Evolutionary conservation across 495 filamentous ascomycete genomes (phyloP), one percentile per base, ranked within the genome.

Genomic region (Podospora conica): DNA sequence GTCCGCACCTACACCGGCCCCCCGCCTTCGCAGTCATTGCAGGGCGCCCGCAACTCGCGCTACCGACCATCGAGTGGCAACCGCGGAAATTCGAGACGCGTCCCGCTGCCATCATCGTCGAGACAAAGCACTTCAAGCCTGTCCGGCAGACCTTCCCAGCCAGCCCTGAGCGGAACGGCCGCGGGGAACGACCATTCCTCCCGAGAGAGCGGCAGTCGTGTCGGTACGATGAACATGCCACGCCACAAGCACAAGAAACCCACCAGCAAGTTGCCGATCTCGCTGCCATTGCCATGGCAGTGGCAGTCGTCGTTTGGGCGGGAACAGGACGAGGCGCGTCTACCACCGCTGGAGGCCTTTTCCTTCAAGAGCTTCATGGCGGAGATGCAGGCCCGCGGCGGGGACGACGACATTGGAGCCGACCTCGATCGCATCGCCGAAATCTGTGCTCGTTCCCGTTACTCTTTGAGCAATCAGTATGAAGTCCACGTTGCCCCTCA

Each of bases 401-500:
- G 62, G 27, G 67, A 75, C 27, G 66, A 70, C 23, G 75, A 78
- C 24, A 79, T 83, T 55, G 65, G 71, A 21, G 75, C 79, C 7
- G 84, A 85, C 64, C 71, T 86, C 60, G 84, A 86, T 61, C 78
- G 83, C 9, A 86, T 86, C 64, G 84, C 84, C 7, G 84, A 86
- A 67, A 85, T 86, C 20, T 86, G 83, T 69, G 84, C 83, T 12
- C 76, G 81, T 20, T 83, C 81, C 10, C 78, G 79, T 53, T 85
- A 84, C 70, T 83, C 80, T 56, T 70, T 85, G 29, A 84, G 81
- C 69, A 85, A 85, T 69, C 83, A 86, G 63, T 86, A 86, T 65
- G 83, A 86, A 58, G 82, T 85, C n/a, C 84, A 86, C 64, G 80
- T 85, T 55, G 76, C 81, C 7, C 83, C 84, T 9, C 84, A 85